Percentiles rank a stretch among this genome's conserved stretches.
These are phyloP conservation scores for Trichoderma orchidacearum DNA, from an alignment of 495 filamentous ascomycete genomes.

Conservation along the genomic window DNA sequence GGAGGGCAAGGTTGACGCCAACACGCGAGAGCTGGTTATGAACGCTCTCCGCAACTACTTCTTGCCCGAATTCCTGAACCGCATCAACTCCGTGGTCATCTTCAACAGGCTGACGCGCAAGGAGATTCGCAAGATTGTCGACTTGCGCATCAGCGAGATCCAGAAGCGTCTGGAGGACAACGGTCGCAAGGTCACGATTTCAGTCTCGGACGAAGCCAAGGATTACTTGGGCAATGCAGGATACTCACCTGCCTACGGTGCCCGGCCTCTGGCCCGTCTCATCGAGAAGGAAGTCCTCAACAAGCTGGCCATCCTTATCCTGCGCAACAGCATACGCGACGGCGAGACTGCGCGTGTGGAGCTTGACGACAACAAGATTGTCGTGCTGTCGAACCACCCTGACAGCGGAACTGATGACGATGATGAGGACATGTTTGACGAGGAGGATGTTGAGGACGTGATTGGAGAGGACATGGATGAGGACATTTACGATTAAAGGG, in stretches of 20 bases:
- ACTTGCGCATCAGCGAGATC: slow-evolving; percentile 76
- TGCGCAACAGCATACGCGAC: slow-evolving; percentile 71
- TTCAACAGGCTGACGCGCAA: slow-evolving; percentile 86
- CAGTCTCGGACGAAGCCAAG: slow-evolving; percentile 67
- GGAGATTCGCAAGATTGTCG: slow-evolving; percentile 93
- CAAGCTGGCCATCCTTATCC: slow-evolving; percentile 74
- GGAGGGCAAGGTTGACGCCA: slow-evolving; percentile 78
- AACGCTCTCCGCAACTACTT: slow-evolving; percentile 83
- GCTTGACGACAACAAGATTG: slow-evolving; percentile 55
- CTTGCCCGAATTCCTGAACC: slow-evolving; percentile 95
- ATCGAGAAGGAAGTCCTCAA: slow-evolving; percentile 97
- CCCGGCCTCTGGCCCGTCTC: slow-evolving; percentile 70
- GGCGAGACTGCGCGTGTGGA: slow-evolving; percentile 72
- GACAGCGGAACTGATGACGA: slow-evolving; percentile 40
- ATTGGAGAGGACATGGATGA: slow-evolving; percentile 61
- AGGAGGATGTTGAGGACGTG: slow-evolving; percentile 56
- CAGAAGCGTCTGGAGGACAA: slow-evolving; percentile 76
- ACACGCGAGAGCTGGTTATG: slow-evolving; percentile 81
- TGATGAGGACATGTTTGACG: slow-evolving; percentile 60
- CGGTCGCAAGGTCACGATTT: slow-evolving; percentile 65
- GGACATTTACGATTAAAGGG: slow-evolving; percentile 47
- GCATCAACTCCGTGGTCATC: slow-evolving; percentile 88
- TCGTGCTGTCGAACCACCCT: slow-evolving; percentile 69
- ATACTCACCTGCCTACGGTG: slow-evolving; percentile 90
- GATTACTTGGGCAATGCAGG: slow-evolving; percentile 81